phyloP scores from a whole-genome alignment of 2,329 filamentous ascomycete genomes.

The Pseudogymnoascus sp. region DNA sequence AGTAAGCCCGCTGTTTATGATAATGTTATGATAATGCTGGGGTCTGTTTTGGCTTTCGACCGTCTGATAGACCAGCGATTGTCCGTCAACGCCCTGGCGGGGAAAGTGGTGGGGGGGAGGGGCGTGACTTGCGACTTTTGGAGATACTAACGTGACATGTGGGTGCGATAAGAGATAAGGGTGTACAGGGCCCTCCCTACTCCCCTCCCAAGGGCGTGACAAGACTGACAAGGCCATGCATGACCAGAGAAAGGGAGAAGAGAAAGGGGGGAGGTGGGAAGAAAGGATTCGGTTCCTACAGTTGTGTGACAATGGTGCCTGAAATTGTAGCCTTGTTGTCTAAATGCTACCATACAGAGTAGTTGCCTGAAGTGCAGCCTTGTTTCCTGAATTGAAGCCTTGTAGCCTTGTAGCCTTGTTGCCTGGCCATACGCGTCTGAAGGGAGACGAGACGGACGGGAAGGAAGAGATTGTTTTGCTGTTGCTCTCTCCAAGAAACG shows the following conservation, averaged over 20 bases:
- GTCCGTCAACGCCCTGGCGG: background rate
- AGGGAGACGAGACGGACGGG: background rate
- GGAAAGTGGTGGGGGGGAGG: slow-evolving; percentile 1
- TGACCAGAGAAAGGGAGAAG: background rate
- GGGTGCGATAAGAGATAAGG: background rate
- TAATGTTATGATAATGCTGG: background rate
- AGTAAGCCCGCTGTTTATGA: background rate
- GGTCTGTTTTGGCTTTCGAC: background rate
- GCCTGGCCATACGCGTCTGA: too few species aligned
- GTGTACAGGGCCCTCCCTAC: too few species aligned
- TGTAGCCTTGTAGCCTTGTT: background rate
- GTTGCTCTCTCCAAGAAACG: slow-evolving; percentile 6
- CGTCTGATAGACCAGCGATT: background rate
- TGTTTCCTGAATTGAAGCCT: background rate
- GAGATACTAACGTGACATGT: background rate
- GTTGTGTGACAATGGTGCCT: background rate
- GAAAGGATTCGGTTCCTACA: background rate
- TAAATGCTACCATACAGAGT: too few species aligned
- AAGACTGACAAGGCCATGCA: too few species aligned
- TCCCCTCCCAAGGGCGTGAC: too few species aligned
- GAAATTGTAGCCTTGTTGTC: background rate
- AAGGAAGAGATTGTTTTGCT: background rate
- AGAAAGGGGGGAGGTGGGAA: too few species aligned
- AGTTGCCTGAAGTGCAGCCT: background rate
- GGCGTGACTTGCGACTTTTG: background rate